These are phyloP conservation scores for Hibiscus mutabilis DNA, from an alignment of 345 rosid species.

Conservation along the genomic window DNA sequence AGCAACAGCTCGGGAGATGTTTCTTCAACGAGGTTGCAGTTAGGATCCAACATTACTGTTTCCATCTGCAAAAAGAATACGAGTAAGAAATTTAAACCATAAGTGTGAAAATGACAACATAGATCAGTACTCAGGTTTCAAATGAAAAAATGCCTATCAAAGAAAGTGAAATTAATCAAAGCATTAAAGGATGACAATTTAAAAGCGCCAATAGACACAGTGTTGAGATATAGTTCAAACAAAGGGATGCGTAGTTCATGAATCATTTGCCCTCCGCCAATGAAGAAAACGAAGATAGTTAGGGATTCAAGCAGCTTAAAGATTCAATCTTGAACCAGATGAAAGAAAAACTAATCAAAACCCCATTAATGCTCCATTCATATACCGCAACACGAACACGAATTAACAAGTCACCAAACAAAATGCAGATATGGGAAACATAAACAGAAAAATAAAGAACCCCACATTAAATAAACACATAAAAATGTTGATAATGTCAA, in stretches of 20 bases:
- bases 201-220: neutral
- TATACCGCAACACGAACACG: neutral
- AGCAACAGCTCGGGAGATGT: conserved; percentile 18
- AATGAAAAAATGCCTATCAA: neutral
- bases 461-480: neutral
- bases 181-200: neutral
- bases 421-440: neutral
- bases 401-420: conserved; percentile 7
- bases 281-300: neutral
- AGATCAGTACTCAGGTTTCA: neutral
- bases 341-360: conserved; percentile 2
- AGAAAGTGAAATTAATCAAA: conserved; percentile 2
- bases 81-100: neutral
- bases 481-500: neutral
- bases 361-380: neutral
- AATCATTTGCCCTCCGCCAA: neutral
- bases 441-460: neutral
- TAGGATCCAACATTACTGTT: conserved; percentile 25
- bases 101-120: neutral
- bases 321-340: neutral
- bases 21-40: conserved; percentile 28
- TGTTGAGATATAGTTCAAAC: neutral
- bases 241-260: neutral
- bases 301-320: neutral
- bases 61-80: conserved; percentile 29